Conservation (phyloP, 805 yeast species). For the Zygosaccharomyces siamensis region DNA sequence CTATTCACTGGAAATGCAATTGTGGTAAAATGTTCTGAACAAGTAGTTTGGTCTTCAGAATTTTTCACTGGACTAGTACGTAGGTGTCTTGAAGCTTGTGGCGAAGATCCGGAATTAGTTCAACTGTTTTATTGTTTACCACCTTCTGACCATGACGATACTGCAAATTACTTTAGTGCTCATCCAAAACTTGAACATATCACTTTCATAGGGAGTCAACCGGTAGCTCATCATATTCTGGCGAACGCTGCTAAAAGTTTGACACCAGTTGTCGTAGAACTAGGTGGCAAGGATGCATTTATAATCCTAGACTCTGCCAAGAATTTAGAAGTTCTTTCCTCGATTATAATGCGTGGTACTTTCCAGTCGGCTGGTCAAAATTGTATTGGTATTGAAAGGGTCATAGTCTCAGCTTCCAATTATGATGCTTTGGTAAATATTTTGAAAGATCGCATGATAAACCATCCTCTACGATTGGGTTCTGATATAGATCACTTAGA, state of each 20-base stretch:
- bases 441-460: constrained; percentile 52
- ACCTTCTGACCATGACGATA: constrained; percentile 35
- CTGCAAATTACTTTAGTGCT: constrained; percentile 79
- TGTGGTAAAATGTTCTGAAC: constrained; percentile 90
- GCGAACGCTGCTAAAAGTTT: constrained; percentile 77
- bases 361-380: constrained; percentile 98
- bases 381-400: constrained; percentile 95
- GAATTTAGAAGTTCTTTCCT: constrained; percentile 54
- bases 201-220: constrained; percentile 94
- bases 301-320: constrained; percentile 78
- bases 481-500: constrained; percentile 88
- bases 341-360: constrained; percentile 88
- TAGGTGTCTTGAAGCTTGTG: constrained; percentile 66
- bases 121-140: constrained; percentile 90
- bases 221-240: constrained; percentile 86
- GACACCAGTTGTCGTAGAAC: constrained; percentile 92
- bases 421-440: constrained; percentile 60
- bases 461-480: constrained; percentile 59
- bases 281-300: constrained; percentile 95
- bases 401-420: constrained; percentile 67
- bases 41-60: constrained; percentile 90
- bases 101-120: constrained; percentile 73
- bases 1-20: constrained; percentile 89
- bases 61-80: constrained; percentile 70
- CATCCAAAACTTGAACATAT: constrained; percentile 81